Evolutionary conservation across 306 rosid species (phyloP).

Genomic region (Senna tora): DNA sequence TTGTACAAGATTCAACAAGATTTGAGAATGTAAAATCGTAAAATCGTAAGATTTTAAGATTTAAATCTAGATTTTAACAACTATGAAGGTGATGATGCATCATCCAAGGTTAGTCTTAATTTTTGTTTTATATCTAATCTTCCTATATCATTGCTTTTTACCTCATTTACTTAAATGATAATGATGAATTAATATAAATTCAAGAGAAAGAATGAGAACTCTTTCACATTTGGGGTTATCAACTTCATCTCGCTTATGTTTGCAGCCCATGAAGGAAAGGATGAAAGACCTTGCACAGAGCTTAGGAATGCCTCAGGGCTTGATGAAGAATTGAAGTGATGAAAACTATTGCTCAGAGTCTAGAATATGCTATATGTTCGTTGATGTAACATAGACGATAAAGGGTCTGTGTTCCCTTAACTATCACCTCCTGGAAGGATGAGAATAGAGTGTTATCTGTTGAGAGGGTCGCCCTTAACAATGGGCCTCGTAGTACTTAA

Average conservation of each 20-base stretch:
- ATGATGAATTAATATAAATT: background rate
- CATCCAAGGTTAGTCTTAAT: constrained; percentile 58
- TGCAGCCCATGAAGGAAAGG: constrained; percentile 59
- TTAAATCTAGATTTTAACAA: too few relatives aligned
- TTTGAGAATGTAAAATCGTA: too few relatives aligned
- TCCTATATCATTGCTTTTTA: background rate
- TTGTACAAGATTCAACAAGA: too few relatives aligned
- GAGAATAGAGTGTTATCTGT: too few relatives aligned
- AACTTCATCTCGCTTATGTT: constrained; percentile 22
- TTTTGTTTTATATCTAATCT: background rate
- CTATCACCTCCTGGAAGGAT: too few relatives aligned
- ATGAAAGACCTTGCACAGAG: constrained; percentile 54
- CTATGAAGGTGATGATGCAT: constrained; percentile 58
- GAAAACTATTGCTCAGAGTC: constrained; percentile 15
- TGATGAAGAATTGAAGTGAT: constrained; percentile 49
- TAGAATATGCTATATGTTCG: constrained; percentile 27
- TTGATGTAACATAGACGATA: too few relatives aligned
- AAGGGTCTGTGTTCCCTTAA: too few relatives aligned
- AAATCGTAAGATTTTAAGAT: too few relatives aligned
- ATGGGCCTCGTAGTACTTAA: too few relatives aligned
- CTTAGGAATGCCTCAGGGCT: constrained; percentile 49
- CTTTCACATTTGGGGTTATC: constrained; percentile 5
- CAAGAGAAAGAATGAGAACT: constrained; percentile 6
- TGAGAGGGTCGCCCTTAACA: too few relatives aligned
- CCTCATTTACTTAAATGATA: background rate